These are phyloP conservation scores for Pilatotrama ljubarskyi DNA, from an alignment of 768 basidiomycete species.

Conservation along the genomic window DNA sequence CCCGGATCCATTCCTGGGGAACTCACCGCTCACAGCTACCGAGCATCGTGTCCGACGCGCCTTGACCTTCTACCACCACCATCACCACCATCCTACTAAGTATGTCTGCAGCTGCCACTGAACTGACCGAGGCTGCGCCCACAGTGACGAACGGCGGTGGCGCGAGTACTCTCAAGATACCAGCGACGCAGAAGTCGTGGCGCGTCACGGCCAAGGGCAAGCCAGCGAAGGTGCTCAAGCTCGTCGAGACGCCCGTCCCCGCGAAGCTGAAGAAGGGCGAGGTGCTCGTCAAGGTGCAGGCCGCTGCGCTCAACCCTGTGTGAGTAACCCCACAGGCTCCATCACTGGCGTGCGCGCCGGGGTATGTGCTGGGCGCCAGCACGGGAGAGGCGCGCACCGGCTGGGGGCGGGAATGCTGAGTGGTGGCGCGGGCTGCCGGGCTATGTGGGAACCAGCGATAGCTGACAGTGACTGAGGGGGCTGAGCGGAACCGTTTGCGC, in stretches of 20 bases:
- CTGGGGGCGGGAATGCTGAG: background rate
- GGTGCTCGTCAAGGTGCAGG: constrained; percentile 52
- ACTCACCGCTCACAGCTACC: no score
- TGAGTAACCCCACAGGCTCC: constrained; percentile 32
- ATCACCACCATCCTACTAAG: background rate
- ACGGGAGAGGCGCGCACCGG: background rate
- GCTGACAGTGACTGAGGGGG: no score
- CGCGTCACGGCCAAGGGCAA: constrained; percentile 28
- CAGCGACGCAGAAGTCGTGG: constrained; percentile 33
- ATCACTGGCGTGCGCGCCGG: background rate
- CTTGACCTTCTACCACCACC: background rate
- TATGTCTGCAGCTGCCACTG: background rate
- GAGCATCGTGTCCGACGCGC: no score
- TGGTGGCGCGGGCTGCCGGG: background rate
- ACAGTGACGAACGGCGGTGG: background rate
- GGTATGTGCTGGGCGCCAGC: no score
- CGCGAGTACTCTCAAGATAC: background rate
- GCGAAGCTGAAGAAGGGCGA: constrained; percentile 38
- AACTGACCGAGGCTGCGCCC: background rate
- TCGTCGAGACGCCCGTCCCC: constrained; percentile 34
- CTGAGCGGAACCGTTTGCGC: background rate
- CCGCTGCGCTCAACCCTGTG: constrained; percentile 70
- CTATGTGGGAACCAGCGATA: background rate
- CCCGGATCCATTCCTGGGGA: no score
- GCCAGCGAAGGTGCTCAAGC: constrained; percentile 32